Percentiles rank a stretch among this genome's conserved stretches.
Evolutionary conservation across 352 stramenopile genomes (phyloP).

Genomic region (Salisapilia sapeloensis): DNA sequence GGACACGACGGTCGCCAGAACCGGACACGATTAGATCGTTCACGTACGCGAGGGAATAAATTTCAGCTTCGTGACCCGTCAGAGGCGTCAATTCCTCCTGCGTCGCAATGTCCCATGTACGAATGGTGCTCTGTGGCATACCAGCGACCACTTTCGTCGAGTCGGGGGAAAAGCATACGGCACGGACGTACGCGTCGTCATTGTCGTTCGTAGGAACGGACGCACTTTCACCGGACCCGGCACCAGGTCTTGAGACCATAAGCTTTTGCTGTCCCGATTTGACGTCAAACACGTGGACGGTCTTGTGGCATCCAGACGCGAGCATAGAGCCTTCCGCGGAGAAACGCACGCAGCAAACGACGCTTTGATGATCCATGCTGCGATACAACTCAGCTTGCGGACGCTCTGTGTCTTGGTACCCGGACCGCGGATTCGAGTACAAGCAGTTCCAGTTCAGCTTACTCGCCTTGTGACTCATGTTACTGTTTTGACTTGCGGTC

Average conservation of each 20-base stretch:
- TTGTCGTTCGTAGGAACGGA: slow-evolving; percentile 35
- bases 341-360: slow-evolving; percentile 76
- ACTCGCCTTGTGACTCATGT: slow-evolving; percentile 60
- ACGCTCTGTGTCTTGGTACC: slow-evolving; percentile 64
- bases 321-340: slow-evolving; percentile 74
- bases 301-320: slow-evolving; percentile 77
- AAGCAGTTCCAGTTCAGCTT: slow-evolving; percentile 76
- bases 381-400: slow-evolving; percentile 70
- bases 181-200: slow-evolving; percentile 68
- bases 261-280: slow-evolving; percentile 74
- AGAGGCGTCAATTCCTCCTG: slow-evolving; percentile 72
- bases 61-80: slow-evolving; percentile 72
- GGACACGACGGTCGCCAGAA: slow-evolving; percentile 66
- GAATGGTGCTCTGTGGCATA: slow-evolving; percentile 80
- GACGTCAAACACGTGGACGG: slow-evolving; percentile 73
- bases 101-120: slow-evolving; percentile 73
- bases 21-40: slow-evolving; percentile 79
- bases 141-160: slow-evolving; percentile 73
- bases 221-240: slow-evolving; percentile 12
- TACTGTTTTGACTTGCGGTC: slow-evolving; percentile 49
- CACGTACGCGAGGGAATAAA: slow-evolving; percentile 78
- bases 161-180: slow-evolving; percentile 73
- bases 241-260: slow-evolving; percentile 45
- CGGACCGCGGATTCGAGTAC: slow-evolving; percentile 53
- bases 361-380: slow-evolving; percentile 81